Evolutionary conservation across 352 stramenopile species (phyloP).

Genomic region (Aphanomyces stellatus): DNA sequence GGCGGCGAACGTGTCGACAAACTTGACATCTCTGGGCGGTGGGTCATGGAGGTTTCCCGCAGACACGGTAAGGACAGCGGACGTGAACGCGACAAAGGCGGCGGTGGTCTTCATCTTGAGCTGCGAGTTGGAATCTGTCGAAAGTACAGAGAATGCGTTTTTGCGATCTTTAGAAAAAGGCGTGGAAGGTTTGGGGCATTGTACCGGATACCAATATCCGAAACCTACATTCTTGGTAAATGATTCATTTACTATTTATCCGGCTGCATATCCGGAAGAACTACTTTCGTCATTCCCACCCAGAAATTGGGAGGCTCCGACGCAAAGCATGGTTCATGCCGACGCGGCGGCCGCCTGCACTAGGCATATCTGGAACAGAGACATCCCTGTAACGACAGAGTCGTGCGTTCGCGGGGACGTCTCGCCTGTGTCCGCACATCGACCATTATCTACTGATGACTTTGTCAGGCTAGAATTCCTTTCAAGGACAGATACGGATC

Average conservation of each 20-base stretch:
- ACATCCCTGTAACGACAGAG: neutral
- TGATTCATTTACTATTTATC: no score
- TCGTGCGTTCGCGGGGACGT: neutral
- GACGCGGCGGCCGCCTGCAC: neutral
- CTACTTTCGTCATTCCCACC: no score
- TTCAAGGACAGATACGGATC: constrained; percentile 86
- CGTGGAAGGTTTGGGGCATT: no score
- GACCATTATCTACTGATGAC: constrained; percentile 68
- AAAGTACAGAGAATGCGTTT: no score
- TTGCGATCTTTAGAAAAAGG: constrained; percentile 19
- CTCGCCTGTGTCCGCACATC: constrained; percentile 25
- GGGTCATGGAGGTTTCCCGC: no score
- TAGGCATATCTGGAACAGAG: neutral
- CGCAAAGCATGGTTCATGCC: neutral
- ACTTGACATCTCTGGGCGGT: neutral
- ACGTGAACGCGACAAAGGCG: neutral
- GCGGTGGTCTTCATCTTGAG: neutral
- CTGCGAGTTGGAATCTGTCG: neutral
- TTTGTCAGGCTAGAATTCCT: constrained; percentile 79
- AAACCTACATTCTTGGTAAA: no score
- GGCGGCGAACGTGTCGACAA: constrained; percentile 1
- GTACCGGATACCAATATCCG: no score
- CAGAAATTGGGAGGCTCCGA: neutral
- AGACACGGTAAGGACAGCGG: neutral
- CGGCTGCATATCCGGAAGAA: no score